Percentiles rank a stretch among this genome's conserved stretches.
These are phyloP conservation scores for Dictyostelium citrinum DNA, from an alignment of 78 protist genomes.

Conservation along the genomic window DNA sequence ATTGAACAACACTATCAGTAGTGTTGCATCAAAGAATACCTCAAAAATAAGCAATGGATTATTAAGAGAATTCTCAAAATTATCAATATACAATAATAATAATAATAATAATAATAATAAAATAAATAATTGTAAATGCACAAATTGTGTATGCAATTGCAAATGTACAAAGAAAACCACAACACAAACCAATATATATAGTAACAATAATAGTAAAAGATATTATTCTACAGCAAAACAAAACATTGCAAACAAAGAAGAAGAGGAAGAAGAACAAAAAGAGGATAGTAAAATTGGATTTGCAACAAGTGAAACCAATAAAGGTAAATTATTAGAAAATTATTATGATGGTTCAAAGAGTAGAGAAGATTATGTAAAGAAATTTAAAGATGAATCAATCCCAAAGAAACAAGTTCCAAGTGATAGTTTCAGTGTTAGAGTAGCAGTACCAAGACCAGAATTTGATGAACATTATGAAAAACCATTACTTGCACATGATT, in stretches of 20 bases:
- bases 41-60: neutral
- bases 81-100: neutral
- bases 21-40: neutral
- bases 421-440: neutral
- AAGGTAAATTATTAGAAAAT: neutral
- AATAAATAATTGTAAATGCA: neutral
- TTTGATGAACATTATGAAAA: conserved; percentile 1
- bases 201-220: neutral
- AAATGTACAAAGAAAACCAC: neutral
- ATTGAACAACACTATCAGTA: neutral
- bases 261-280: too few relatives aligned
- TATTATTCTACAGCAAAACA: neutral
- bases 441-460: conserved; percentile 10
- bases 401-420: neutral
- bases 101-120: neutral
- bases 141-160: neutral
- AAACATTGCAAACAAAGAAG: neutral
- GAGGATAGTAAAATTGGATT: neutral
- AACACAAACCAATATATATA: neutral
- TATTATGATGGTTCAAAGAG: neutral
- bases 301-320: neutral
- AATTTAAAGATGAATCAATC: neutral
- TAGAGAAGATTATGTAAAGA: neutral
- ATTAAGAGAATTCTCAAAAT: neutral
- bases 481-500: neutral